A percentile compares a stretch with the other conserved stretches of the same genome.
Evolutionary conservation across 306 rosid genomes (phyloP).

Genomic region (Oemleria cerasiformis): DNA sequence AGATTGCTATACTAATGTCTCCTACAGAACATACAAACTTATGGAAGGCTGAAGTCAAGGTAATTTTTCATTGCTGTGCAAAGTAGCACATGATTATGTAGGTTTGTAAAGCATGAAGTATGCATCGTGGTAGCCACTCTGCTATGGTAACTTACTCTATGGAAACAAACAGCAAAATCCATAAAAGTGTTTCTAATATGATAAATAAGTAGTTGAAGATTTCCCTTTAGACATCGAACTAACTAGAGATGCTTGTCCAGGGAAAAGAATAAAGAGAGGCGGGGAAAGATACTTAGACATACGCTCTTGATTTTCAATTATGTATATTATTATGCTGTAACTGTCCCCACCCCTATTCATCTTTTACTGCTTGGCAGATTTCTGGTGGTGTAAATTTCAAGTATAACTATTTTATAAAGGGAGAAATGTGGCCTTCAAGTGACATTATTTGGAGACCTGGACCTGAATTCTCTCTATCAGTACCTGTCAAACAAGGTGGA

Average conservation of each 20-base stretch:
- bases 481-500: constrained; percentile 38
- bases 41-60: constrained; percentile 90
- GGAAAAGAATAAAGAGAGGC: neutral
- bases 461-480: constrained; percentile 79
- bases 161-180: neutral
- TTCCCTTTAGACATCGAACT: constrained; percentile 7
- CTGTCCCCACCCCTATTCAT: constrained; percentile 12
- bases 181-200: neutral
- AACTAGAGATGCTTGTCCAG: constrained; percentile 6
- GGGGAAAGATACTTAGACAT: constrained; percentile 12
- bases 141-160: neutral
- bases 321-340: neutral
- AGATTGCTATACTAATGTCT: constrained; percentile 70
- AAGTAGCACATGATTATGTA: constrained; percentile 9
- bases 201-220: neutral
- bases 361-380: constrained; percentile 49
- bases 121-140: neutral
- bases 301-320: constrained; percentile 14
- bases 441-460: constrained; percentile 85
- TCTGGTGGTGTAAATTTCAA: constrained; percentile 67
- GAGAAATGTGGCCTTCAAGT: constrained; percentile 48
- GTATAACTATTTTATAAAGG: constrained; percentile 81
- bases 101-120: neutral
- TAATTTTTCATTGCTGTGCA: constrained; percentile 24
- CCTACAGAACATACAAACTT: constrained; percentile 59